These are phyloP conservation scores for Phytophthora tubulina DNA, from an alignment of 352 stramenopile species.

Conservation along the genomic window DNA sequence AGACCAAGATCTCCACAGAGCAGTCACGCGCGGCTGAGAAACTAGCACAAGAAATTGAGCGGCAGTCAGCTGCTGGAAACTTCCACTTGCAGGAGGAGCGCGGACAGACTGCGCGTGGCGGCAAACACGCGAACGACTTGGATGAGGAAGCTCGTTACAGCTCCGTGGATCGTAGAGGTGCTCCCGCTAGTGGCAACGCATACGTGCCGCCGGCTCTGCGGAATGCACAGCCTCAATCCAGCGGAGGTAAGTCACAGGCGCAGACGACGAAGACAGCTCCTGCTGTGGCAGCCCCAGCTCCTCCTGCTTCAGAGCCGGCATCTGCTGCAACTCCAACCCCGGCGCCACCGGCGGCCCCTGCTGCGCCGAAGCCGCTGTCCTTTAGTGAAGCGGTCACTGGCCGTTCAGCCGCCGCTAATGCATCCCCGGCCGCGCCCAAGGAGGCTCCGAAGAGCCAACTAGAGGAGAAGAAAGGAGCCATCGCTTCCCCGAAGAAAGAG, in stretches of 20 bases:
- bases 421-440: slow-evolving; percentile 11
- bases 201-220: slow-evolving; percentile 80
- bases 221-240: slow-evolving; percentile 57
- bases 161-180: slow-evolving; percentile 81
- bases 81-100: slow-evolving; percentile 97
- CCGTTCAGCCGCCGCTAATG: slow-evolving; percentile 31
- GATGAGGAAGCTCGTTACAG: slow-evolving; percentile 98
- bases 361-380: slow-evolving; percentile 64
- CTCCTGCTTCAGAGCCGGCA: slow-evolving; percentile 13
- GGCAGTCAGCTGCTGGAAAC: slow-evolving; percentile 86
- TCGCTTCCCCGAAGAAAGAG: slow-evolving; percentile 28
- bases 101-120: slow-evolving; percentile 52
- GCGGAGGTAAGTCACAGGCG: slow-evolving; percentile 35
- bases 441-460: slow-evolving; percentile 10
- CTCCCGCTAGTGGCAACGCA: slow-evolving; percentile 38
- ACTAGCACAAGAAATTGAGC: slow-evolving; percentile 96
- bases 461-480: slow-evolving; percentile 27
- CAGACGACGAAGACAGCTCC: slow-evolving; percentile 27
- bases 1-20: slow-evolving; percentile 89
- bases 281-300: slow-evolving; percentile 15
- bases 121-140: slow-evolving; percentile 55
- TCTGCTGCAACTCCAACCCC: slow-evolving; percentile 17
- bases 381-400: slow-evolving; percentile 80
- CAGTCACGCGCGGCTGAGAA: slow-evolving; percentile 92
- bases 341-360: neutral